Percentiles rank a stretch among this genome's conserved stretches.
Evolutionary conservation across 2,329 filamentous ascomycete genomes (phyloP).

Genomic region (Ascochyta lentis): DNA sequence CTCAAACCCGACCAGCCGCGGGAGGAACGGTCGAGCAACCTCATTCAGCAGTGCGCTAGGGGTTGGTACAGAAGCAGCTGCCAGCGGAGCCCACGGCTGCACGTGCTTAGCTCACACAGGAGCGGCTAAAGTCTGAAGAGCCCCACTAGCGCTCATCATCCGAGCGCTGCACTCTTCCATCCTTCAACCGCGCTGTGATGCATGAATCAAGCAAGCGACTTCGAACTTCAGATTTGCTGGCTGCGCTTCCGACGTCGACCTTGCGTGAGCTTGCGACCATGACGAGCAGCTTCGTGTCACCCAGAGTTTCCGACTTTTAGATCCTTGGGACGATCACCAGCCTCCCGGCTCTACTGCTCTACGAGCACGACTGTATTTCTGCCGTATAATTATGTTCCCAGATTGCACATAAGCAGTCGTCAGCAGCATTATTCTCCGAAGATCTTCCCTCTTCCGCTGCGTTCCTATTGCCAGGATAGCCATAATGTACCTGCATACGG

Average conservation of each 20-base stretch:
- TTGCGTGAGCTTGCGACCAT: not conserved
- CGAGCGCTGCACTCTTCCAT: slow-evolving; percentile 1
- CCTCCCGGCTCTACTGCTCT: not conserved
- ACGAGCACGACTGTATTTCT: not conserved
- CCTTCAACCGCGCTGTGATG: not conserved
- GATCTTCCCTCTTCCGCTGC: not conserved
- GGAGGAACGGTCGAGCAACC: slow-evolving; percentile 8
- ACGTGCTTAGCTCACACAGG: slow-evolving; percentile 1
- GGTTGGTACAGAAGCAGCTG: not conserved
- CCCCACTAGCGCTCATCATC: not conserved
- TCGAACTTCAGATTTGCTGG: not conserved
- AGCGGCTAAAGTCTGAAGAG: slow-evolving; percentile 6
- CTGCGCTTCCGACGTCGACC: not conserved
- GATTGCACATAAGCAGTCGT: too few relatives aligned
- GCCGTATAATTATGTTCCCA: not conserved
- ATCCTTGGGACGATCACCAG: slow-evolving; percentile 8
- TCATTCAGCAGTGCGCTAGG: slow-evolving; percentile 5
- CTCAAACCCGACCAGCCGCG: slow-evolving; percentile 1
- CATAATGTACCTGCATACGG: not conserved
- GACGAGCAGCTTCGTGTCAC: slow-evolving; percentile 1
- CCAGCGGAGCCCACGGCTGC: slow-evolving; percentile 4
- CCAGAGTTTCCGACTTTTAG: not conserved
- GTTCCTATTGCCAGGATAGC: not conserved
- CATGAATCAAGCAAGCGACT: not conserved
- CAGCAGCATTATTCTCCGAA: not conserved